phyloP scores from a whole-genome alignment of 305 asterid species.

The Rubia peregrina region DNA sequence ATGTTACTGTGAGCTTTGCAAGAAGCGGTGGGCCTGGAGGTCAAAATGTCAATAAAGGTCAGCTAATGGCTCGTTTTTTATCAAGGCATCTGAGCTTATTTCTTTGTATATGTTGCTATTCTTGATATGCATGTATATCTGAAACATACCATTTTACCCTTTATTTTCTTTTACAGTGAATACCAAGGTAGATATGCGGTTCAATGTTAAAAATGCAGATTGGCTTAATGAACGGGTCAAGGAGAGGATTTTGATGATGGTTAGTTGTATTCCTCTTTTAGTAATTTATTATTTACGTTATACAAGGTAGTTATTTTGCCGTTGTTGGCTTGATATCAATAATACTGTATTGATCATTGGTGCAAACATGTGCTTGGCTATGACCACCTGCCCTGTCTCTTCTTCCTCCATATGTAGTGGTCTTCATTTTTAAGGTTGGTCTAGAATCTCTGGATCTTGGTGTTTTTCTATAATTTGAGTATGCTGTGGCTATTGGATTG shows the following conservation, averaged over 20 bases:
- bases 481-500: neutral
- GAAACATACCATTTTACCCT: neutral
- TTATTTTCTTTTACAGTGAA: conserved; percentile 47
- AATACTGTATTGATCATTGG: neutral
- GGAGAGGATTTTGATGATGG: conserved; percentile 77
- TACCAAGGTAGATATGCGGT: conserved; percentile 97
- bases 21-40: conserved; percentile 98
- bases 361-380: neutral
- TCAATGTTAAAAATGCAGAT: conserved; percentile 68
- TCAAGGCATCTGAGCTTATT: conserved; percentile 8
- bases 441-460: neutral
- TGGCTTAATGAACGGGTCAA: conserved; percentile 80
- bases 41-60: conserved; percentile 94
- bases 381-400: neutral
- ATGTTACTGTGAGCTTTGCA: conserved; percentile 73
- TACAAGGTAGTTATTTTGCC: neutral
- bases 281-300: conserved; percentile 1
- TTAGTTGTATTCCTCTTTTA: conserved; percentile 26
- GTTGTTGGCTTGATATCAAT: neutral
- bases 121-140: conserved; percentile 12
- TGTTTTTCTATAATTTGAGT: neutral
- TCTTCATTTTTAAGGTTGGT: neutral
- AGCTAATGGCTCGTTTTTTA: conserved; percentile 19
- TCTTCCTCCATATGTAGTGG: neutral
- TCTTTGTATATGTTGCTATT: neutral